Conservation (phyloP, 257 asterid species). For the Capsicum baccatum region DNA sequence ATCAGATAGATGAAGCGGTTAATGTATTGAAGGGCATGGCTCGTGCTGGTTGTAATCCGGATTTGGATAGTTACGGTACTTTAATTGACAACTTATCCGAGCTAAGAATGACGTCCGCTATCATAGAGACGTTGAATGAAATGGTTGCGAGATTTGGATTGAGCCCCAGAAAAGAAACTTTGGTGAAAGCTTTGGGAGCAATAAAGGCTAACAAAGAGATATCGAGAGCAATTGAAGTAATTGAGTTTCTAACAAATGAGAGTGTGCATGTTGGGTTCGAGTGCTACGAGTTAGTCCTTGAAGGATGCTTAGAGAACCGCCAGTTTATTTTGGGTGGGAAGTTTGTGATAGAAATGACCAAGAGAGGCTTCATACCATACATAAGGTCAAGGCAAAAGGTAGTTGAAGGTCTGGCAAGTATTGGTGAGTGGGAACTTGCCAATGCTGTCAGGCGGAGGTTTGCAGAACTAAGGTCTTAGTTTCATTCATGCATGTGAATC, state of each 20-base stretch:
- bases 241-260: constrained; percentile 58
- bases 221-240: constrained; percentile 66
- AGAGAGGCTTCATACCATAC: constrained; percentile 49
- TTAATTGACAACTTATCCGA: constrained; percentile 60
- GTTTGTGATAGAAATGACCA: constrained; percentile 43
- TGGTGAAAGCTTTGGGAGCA: constrained; percentile 57
- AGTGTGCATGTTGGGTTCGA: constrained; percentile 65
- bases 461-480: constrained; percentile 56
- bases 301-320: constrained; percentile 70
- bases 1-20: constrained; percentile 58
- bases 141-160: constrained; percentile 59
- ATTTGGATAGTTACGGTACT: constrained; percentile 68
- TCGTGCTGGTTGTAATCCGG: constrained; percentile 64
- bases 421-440: constrained; percentile 70
- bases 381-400: constrained; percentile 50
- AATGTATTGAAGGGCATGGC: constrained; percentile 64
- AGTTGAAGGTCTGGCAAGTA: constrained; percentile 64
- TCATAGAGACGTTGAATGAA: constrained; percentile 55
- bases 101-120: constrained; percentile 48
- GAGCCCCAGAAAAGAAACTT: constrained; percentile 66
- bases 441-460: constrained; percentile 66
- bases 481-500: not conserved
- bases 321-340: constrained; percentile 55
- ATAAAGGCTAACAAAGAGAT: constrained; percentile 66
- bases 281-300: constrained; percentile 66